A percentile compares a stretch with the other conserved stretches of the same genome.
Conservation (phyloP, 1,284 basidiomycete species). For the Wallemia hederae region DNA sequence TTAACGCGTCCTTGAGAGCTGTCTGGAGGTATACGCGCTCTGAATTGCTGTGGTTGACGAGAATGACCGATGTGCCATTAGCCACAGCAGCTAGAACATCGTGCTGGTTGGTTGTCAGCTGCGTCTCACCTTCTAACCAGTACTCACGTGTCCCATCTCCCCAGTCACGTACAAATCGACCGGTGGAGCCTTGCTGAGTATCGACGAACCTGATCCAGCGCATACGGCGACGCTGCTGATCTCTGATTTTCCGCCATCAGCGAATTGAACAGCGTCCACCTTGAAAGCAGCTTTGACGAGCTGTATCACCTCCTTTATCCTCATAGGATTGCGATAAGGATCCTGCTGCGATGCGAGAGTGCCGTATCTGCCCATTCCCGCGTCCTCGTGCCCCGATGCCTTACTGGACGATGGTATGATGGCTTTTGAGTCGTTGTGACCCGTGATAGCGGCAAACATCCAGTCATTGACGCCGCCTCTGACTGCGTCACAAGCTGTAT, state of each 20-base stretch:
- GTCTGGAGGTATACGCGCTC: conserved; percentile 52
- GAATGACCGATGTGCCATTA: conserved; percentile 37
- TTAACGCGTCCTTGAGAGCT: conserved; percentile 22
- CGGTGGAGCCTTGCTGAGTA: conserved; percentile 29
- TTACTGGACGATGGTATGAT: neutral
- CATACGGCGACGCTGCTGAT: conserved; percentile 35
- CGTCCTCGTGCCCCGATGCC: neutral
- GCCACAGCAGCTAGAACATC: conserved; percentile 49
- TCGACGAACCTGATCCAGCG: conserved; percentile 49
- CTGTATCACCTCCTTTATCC: conserved; percentile 26
- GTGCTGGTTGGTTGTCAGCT: conserved; percentile 25
- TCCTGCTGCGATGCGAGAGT: neutral
- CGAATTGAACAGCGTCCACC: conserved; percentile 29
- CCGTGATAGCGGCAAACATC: conserved; percentile 24
- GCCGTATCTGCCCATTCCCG: neutral
- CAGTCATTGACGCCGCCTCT: conserved; percentile 64
- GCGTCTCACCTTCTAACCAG: neutral
- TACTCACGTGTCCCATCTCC: conserved; percentile 18
- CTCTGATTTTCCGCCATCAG: neutral
- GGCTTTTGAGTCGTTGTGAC: neutral
- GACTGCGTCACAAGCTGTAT: conserved; percentile 55
- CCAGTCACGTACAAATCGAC: conserved; percentile 68
- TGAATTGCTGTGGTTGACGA: conserved; percentile 61
- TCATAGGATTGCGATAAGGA: neutral
- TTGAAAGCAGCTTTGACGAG: conserved; percentile 39